Conservation (phyloP, 331 rosid species). For the Acacia concinna region DNA sequence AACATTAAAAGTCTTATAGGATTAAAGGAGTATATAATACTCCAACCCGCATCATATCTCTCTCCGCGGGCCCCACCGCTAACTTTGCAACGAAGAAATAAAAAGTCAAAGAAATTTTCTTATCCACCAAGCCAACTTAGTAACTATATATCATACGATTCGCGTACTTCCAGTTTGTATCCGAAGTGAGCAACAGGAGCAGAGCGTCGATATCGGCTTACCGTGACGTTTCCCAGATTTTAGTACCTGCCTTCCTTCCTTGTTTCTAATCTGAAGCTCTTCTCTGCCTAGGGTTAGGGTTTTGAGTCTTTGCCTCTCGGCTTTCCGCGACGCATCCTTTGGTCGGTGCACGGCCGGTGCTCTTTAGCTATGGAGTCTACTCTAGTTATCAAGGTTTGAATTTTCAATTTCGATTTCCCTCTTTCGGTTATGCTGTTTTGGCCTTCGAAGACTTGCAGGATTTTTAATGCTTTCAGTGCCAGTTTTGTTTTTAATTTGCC, state of each 20-base stretch:
- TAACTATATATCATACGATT: background rate
- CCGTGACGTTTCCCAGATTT: constrained; percentile 20
- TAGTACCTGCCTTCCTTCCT: background rate
- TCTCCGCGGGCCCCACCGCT: background rate
- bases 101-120: constrained; percentile 26
- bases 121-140: constrained; percentile 4
- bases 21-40: no score
- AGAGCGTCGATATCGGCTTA: constrained; percentile 30
- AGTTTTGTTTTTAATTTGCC: background rate
- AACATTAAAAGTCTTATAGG: no score
- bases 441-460: background rate
- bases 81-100: background rate
- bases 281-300: constrained; percentile 22
- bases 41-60: background rate
- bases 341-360: background rate
- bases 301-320: background rate
- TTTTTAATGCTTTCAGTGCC: background rate
- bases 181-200: background rate
- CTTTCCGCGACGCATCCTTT: constrained; percentile 14
- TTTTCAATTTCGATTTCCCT: background rate
- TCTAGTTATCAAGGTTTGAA: constrained; percentile 44
- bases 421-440: background rate
- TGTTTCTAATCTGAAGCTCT: background rate
- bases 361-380: constrained; percentile 30
- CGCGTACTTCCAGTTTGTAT: background rate